phyloP scores from a whole-genome alignment of 1,139 yeast genomes.

The Hyphopichia khmerensis region DNA sequence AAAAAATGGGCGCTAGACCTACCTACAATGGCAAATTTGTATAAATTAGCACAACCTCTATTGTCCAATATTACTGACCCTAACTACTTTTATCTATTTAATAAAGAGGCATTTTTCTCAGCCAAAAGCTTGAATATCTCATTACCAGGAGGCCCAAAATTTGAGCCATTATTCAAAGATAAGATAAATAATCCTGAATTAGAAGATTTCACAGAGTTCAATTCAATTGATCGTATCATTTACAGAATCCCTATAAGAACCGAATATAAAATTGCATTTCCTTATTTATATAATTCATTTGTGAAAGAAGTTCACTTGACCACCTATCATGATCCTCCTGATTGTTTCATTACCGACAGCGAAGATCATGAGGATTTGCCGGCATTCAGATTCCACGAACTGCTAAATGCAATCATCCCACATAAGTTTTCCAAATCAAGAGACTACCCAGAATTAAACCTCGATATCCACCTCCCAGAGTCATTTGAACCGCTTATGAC shows the following conservation, averaged over 20 bases:
- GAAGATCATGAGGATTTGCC: constrained; percentile 51
- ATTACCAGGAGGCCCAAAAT: constrained; percentile 94
- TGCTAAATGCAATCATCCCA: constrained; percentile 57
- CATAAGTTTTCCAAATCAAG: constrained; percentile 19
- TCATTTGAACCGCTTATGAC: constrained; percentile 47
- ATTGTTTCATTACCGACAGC: constrained; percentile 39
- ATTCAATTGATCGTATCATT: constrained; percentile 82
- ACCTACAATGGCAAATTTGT: constrained; percentile 62
- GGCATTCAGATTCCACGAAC: constrained; percentile 55
- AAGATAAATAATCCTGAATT: constrained; percentile 52
- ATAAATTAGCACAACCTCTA: constrained; percentile 70
- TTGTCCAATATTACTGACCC: constrained; percentile 55
- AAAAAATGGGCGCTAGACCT: constrained; percentile 66
- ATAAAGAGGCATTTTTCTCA: constrained; percentile 75
- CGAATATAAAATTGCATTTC: constrained; percentile 84
- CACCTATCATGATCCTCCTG: constrained; percentile 63
- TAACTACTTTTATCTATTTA: constrained; percentile 68
- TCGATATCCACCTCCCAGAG: constrained; percentile 37
- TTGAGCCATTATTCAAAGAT: constrained; percentile 82
- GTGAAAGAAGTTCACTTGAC: constrained; percentile 64
- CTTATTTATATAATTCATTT: constrained; percentile 77
- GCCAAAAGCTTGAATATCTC: constrained; percentile 88
- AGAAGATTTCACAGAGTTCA: constrained; percentile 87
- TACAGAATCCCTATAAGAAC: constrained; percentile 74
- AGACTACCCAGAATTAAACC: constrained; percentile 23